Percentiles rank a stretch among this genome's conserved stretches.
Conservation (phyloP, 257 asterid genomes). For the Solanum commersonii region DNA sequence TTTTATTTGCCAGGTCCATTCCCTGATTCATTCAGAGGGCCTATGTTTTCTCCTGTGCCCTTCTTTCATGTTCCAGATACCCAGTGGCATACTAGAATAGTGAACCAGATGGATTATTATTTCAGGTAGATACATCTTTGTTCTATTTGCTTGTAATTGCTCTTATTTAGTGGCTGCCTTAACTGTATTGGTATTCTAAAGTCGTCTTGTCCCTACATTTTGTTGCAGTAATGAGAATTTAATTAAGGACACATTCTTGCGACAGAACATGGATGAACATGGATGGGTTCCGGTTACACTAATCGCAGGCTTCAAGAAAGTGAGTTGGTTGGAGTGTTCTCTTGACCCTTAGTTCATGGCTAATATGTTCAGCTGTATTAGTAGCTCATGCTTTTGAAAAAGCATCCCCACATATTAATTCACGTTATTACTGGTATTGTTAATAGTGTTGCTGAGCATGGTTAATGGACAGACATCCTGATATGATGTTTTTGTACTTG, state of each 20-base stretch:
- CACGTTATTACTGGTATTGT: not conserved
- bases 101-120: conserved; percentile 64
- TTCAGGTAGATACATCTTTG: conserved; percentile 39
- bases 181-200: not conserved
- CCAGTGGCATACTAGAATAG: conserved; percentile 36
- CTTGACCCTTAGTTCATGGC: not conserved
- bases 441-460: not conserved
- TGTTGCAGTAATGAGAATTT: conserved; percentile 38
- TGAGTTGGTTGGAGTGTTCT: conserved; percentile 10
- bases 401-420: not conserved
- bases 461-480: not conserved
- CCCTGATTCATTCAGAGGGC: conserved; percentile 42
- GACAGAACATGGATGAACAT: conserved; percentile 66
- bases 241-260: conserved; percentile 59
- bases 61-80: conserved; percentile 38
- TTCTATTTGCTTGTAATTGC: not conserved
- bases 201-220: not conserved
- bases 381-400: not conserved
- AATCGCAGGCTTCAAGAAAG: conserved; percentile 70
- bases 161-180: not conserved
- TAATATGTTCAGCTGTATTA: not conserved
- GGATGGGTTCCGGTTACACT: conserved; percentile 73
- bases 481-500: not conserved
- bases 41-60: conserved; percentile 37
- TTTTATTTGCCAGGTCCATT: conserved; percentile 34